These are phyloP conservation scores for Boletus fagicola DNA, from an alignment of 768 basidiomycete species.

Conservation along the genomic window DNA sequence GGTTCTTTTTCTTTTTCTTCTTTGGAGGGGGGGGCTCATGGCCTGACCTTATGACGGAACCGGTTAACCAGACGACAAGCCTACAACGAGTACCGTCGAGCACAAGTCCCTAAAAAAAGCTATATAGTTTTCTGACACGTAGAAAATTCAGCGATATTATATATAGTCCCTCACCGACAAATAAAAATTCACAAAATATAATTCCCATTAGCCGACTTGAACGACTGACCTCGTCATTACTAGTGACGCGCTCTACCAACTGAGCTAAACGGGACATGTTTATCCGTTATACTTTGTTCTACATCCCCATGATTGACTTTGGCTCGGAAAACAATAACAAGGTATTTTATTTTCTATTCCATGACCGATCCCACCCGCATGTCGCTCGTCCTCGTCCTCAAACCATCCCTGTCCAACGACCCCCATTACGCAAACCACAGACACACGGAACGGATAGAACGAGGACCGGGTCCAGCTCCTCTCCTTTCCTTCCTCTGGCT, in stretches of 20 bases:
- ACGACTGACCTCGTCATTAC: conserved; percentile 47
- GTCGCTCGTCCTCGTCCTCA: neutral
- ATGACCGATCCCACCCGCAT: neutral
- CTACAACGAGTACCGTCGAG: no score
- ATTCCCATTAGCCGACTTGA: conserved; percentile 43
- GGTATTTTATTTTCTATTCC: no score
- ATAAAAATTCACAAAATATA: neutral
- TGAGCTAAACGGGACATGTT: conserved; percentile 39
- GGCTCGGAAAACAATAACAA: neutral
- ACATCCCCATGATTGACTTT: neutral
- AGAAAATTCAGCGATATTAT: no score
- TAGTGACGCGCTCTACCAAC: conserved; percentile 52
- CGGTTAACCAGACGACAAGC: no score
- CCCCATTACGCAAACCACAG: neutral
- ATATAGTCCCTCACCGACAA: no score
- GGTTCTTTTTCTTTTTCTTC: no score
- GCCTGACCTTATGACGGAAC: no score
- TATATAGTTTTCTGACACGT: no score
- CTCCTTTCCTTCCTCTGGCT: neutral
- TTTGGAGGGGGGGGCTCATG: no score
- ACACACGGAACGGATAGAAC: no score
- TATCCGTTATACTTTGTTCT: neutral
- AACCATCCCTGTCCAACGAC: neutral
- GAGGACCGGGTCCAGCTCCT: no score
- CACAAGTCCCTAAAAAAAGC: no score